Percentiles rank a stretch among this genome's conserved stretches.
phyloP scores from a whole-genome alignment of 2,329 filamentous ascomycete genomes.

The Curvularia sp. region DNA sequence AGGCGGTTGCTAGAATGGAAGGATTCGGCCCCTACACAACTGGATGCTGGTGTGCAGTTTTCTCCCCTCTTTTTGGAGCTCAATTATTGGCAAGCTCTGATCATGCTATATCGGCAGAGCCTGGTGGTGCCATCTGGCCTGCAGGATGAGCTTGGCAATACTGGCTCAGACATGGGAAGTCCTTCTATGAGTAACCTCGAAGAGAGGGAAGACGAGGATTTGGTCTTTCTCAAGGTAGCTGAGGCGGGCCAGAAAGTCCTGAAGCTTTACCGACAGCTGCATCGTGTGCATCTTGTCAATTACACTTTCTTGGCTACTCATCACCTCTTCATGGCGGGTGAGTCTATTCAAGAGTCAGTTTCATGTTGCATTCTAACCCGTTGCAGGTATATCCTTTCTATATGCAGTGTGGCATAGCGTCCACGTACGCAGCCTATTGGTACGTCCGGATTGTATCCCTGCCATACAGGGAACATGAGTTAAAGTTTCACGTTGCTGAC shows the following conservation, averaged over 20 bases:
- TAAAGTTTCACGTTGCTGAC: slow-evolving; percentile 15
- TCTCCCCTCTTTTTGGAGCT: slow-evolving; percentile 88
- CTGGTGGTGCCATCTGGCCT: slow-evolving; percentile 84
- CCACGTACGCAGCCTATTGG: slow-evolving; percentile 82
- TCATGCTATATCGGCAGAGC: slow-evolving; percentile 93
- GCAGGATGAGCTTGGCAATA: slow-evolving; percentile 73
- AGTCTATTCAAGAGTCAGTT: slow-evolving; percentile 28
- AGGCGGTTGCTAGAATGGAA: slow-evolving; percentile 86
- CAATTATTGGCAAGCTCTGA: slow-evolving; percentile 97
- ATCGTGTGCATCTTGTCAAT: slow-evolving; percentile 87
- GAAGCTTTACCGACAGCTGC: slow-evolving; percentile 87
- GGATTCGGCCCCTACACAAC: slow-evolving; percentile 75
- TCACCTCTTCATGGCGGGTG: slow-evolving; percentile 95
- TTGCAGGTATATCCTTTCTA: slow-evolving; percentile 79
- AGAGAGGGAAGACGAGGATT: slow-evolving; percentile 80
- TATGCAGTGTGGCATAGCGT: slow-evolving; percentile 98
- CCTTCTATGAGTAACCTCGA: slow-evolving; percentile 69
- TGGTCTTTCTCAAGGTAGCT: slow-evolving; percentile 91
- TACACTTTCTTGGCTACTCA: slow-evolving; percentile 96
- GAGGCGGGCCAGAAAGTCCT: slow-evolving; percentile 93
- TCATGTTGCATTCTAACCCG: slow-evolving; percentile 21
- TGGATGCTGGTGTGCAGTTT: slow-evolving; percentile 86
- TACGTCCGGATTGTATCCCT: slow-evolving; percentile 56
- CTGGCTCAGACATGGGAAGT: slow-evolving; percentile 64
- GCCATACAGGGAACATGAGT: neutral